Evolutionary conservation across 371 early-diverging fungal genomes (phyloP).

Genomic region (Rhizomucor pusillus): DNA sequence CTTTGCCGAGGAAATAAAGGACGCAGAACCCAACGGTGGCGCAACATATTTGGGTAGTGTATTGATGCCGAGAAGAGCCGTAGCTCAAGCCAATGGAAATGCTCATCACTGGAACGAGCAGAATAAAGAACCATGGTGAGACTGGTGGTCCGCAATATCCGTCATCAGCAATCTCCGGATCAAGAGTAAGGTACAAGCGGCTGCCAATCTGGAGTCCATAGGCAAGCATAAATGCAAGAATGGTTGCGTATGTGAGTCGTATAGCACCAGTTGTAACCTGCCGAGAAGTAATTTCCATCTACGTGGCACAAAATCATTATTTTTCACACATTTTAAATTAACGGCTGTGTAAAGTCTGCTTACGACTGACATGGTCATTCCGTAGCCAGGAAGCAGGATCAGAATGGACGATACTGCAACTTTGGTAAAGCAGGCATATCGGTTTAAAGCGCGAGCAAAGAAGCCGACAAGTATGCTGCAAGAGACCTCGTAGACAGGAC

Average conservation of each 20-base stretch:
- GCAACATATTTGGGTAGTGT: constrained; percentile 33
- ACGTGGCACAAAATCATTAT: not conserved
- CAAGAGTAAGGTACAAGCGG: constrained; percentile 31
- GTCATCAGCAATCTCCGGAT: constrained; percentile 12
- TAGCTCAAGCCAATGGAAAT: constrained; percentile 36
- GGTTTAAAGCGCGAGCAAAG: constrained; percentile 24
- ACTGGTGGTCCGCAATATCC: constrained; percentile 22
- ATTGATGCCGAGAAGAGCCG: constrained; percentile 37
- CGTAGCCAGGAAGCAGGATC: constrained; percentile 54
- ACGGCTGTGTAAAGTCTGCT: not conserved
- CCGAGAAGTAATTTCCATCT: constrained; percentile 57
- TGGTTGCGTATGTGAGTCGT: constrained; percentile 72
- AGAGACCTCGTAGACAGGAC: constrained; percentile 43
- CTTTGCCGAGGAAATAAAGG: constrained; percentile 31
- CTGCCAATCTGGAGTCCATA: constrained; percentile 79
- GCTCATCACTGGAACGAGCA: constrained; percentile 33
- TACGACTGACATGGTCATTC: constrained; percentile 26
- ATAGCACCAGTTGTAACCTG: constrained; percentile 84
- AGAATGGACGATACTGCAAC: constrained; percentile 46
- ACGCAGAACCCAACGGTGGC: constrained; percentile 34
- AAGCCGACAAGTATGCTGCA: constrained; percentile 35
- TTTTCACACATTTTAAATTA: constrained; percentile 1
- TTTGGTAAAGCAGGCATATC: constrained; percentile 36
- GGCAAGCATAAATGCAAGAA: constrained; percentile 74
- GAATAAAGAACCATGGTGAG: constrained; percentile 38